These are phyloP conservation scores for Macrolepiota fuliginosa DNA, from an alignment of 768 basidiomycete species.

Conservation along the genomic window DNA sequence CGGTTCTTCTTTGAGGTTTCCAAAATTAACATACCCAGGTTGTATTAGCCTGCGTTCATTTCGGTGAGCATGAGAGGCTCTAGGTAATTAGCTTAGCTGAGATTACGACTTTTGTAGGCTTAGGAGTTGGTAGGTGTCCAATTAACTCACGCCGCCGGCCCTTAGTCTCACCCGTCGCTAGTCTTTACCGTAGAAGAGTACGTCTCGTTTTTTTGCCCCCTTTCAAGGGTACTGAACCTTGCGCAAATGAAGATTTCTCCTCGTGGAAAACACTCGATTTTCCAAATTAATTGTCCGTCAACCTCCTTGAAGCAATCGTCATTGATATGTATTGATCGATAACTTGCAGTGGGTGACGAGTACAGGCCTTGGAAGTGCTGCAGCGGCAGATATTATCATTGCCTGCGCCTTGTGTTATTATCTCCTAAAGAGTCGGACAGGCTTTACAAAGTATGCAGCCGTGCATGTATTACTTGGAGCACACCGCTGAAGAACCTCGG, in stretches of 20 bases:
- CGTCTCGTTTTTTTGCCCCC: constrained; percentile 12
- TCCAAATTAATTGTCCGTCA: constrained; percentile 33
- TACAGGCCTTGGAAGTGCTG: constrained; percentile 43
- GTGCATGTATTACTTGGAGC: background rate
- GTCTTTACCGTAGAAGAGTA: constrained; percentile 49
- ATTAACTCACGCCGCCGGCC: background rate
- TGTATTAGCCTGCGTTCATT: constrained; percentile 38
- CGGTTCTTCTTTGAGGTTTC: background rate
- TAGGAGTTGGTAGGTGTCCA: constrained; percentile 37
- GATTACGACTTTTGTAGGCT: constrained; percentile 21
- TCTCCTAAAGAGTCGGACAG: constrained; percentile 45
- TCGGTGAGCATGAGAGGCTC: constrained; percentile 31
- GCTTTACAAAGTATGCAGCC: constrained; percentile 33
- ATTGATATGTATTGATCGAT: constrained; percentile 41
- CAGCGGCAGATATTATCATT: constrained; percentile 48
- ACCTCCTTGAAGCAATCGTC: background rate
- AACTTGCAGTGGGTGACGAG: constrained; percentile 44
- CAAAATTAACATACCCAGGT: constrained; percentile 24
- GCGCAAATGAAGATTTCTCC: constrained; percentile 26
- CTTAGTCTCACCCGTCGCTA: constrained; percentile 18
- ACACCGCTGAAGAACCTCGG: background rate
- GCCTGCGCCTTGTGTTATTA: constrained; percentile 47
- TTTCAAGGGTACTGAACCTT: constrained; percentile 5
- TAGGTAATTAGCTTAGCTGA: background rate
- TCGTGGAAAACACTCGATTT: constrained; percentile 30